A percentile compares a stretch with the other conserved stretches of the same genome.
These are phyloP conservation scores for Rhynchospora tenuis DNA, from an alignment of 176 grass and related monocot genomes.

Conservation along the genomic window DNA sequence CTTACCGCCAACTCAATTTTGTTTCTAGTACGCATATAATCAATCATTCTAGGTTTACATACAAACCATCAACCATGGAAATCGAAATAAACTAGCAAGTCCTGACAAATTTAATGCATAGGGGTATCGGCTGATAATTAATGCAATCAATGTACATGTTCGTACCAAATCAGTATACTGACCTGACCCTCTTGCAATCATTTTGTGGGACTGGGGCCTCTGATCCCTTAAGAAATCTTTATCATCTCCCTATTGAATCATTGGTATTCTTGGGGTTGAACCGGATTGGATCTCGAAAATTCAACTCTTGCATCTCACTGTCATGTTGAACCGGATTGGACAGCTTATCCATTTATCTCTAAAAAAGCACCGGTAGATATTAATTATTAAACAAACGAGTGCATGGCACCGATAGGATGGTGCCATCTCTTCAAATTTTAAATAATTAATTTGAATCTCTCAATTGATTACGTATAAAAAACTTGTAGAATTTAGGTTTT, in stretches of 20 bases:
- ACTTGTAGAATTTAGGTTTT: no score
- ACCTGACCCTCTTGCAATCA: not conserved
- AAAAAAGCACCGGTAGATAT: not conserved
- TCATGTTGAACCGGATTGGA: not conserved
- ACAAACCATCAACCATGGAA: not conserved
- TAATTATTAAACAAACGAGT: no score
- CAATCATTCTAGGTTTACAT: not conserved
- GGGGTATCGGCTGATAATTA: not conserved
- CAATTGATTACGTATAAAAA: no score
- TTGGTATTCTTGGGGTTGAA: not conserved
- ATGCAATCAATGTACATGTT: not conserved
- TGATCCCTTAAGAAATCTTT: not conserved
- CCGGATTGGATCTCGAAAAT: not conserved
- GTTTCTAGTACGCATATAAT: not conserved
- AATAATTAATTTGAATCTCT: no score
- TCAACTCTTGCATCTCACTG: not conserved
- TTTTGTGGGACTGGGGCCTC: constrained; percentile 1
- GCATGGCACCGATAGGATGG: no score
- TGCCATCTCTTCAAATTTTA: no score
- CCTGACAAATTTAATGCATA: not conserved
- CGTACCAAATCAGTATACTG: not conserved
- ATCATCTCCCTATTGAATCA: not conserved
- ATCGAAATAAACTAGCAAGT: not conserved
- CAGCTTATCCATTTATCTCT: not conserved
- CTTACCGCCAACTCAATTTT: no score